Evolutionary conservation across 176 grass and related monocot genomes (phyloP).

Genomic region (Aegilops umbellulata): DNA sequence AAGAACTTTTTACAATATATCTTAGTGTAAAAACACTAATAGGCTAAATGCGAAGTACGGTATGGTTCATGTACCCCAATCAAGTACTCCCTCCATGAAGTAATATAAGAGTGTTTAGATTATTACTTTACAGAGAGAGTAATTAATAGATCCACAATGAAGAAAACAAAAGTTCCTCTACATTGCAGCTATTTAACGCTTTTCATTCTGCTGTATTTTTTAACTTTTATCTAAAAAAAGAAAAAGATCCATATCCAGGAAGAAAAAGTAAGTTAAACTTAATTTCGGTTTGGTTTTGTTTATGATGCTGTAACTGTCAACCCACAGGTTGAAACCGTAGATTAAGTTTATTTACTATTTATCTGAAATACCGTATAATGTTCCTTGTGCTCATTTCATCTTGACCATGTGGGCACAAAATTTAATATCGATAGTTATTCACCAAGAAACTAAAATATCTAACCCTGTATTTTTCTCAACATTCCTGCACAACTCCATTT

Average conservation of each 20-base stretch:
- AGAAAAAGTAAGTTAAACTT: neutral
- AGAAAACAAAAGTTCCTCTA: neutral
- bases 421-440: neutral
- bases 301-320: neutral
- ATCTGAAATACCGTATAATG: neutral
- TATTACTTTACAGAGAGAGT: no score
- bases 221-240: neutral
- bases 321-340: neutral
- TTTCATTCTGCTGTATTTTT: neutral
- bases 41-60: neutral
- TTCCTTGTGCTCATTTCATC: neutral
- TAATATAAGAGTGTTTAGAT: no score
- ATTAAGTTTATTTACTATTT: neutral
- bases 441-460: conserved; percentile 7
- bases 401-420: neutral
- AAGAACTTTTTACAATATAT: neutral
- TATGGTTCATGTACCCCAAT: neutral
- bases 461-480: neutral
- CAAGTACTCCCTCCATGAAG: neutral
- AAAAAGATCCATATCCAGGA: neutral
- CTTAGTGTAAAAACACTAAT: neutral
- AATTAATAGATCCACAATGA: neutral
- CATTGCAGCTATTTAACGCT: neutral
- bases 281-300: neutral
- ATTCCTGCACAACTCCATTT: neutral